Percentiles rank a stretch among this genome's conserved stretches.
These are phyloP conservation scores for Pseudoscleropodium purum DNA, from an alignment of 225 moss, liverwort and hornwort species.

Conservation along the genomic window DNA sequence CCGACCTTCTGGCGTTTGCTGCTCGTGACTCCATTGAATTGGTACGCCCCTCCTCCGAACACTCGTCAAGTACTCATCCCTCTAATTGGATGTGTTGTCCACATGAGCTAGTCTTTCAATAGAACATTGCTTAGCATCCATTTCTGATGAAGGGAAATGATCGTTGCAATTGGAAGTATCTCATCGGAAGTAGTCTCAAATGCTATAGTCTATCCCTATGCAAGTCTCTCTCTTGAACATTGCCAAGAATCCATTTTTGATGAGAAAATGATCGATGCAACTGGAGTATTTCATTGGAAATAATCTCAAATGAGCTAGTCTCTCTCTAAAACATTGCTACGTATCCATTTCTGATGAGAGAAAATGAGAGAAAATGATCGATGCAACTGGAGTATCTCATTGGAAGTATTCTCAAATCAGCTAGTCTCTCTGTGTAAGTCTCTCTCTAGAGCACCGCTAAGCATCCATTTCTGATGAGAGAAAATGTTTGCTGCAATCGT, in stretches of 20 bases:
- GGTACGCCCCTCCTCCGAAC: neutral
- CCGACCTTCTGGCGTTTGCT: slow-evolving; percentile 37
- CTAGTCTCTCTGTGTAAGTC: neutral
- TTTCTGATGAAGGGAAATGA: neutral
- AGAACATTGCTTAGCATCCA: neutral
- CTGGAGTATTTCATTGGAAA: neutral
- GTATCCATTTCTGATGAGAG: neutral
- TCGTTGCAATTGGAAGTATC: neutral
- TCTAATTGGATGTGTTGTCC: neutral
- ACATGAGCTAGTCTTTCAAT: neutral
- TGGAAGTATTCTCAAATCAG: too few species aligned
- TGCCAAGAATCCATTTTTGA: neutral
- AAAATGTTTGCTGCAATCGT: neutral
- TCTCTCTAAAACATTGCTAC: neutral
- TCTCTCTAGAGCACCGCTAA: neutral
- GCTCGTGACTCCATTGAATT: slow-evolving; percentile 42
- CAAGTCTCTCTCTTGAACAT: neutral
- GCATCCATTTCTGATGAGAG: neutral
- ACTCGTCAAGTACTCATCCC: neutral
- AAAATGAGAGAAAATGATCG: neutral
- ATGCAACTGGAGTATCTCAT: neutral
- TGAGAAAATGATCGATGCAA: neutral
- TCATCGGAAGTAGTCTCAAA: neutral
- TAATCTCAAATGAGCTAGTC: neutral
- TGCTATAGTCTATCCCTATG: neutral